Conservation (phyloP, 306 rosid species). For the Trifolium pratense region DNA sequence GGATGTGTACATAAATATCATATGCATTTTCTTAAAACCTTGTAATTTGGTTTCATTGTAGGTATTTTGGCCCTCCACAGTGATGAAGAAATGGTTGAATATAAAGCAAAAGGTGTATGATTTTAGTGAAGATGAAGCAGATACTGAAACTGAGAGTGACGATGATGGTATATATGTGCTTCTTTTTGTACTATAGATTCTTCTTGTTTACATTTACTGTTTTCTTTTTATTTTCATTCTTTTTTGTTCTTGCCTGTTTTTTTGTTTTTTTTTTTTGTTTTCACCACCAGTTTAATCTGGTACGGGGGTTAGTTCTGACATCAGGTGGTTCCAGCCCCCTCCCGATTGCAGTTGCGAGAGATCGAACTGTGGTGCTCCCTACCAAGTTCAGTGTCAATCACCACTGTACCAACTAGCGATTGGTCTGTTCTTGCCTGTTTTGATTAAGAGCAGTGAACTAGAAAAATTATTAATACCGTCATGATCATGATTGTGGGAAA, state of each 20-base stretch:
- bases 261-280: too few species aligned
- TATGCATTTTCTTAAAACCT: conserved; percentile 22
- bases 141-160: conserved; percentile 92
- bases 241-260: background rate
- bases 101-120: conserved; percentile 80
- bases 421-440: too few species aligned
- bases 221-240: background rate
- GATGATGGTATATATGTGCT: conserved; percentile 68
- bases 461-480: too few species aligned
- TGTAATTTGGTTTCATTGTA: conserved; percentile 46
- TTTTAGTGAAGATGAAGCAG: conserved; percentile 93
- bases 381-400: too few species aligned
- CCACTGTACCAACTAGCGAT: too few species aligned
- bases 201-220: background rate
- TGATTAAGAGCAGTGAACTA: background rate
- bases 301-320: too few species aligned
- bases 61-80: conserved; percentile 91
- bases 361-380: too few species aligned
- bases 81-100: conserved; percentile 96
- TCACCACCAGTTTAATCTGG: too few species aligned
- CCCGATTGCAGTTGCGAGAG: too few species aligned
- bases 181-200: background rate
- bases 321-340: too few species aligned
- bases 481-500: too few species aligned
- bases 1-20: background rate